Evolutionary conservation across 768 basidiomycete species (phyloP), one percentile per base, ranked within the genome.

Genomic region (Russula vinacea): DNA sequence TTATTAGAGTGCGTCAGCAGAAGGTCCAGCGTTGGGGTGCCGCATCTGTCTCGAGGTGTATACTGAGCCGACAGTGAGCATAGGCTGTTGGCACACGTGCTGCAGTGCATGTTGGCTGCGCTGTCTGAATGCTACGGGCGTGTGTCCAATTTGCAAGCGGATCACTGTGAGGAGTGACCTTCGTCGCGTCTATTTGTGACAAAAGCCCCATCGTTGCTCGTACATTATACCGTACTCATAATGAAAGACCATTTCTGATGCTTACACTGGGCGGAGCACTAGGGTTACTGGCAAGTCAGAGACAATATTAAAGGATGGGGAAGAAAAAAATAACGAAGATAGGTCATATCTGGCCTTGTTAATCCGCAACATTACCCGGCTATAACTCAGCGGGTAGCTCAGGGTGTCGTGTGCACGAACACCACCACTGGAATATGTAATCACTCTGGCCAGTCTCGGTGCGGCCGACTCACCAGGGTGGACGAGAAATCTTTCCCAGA

Each of bases 331-430:
- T 10, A 9, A 49, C 19, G 32, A 24, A 3, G 26, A 10, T 39
- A 29, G 24, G 77, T 92, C 90, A 92, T 87, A 90, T 92, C 90
- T 92, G 90, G 90, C 90, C 90, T 92, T 81, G 82, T 81, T 71
- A 75, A 73, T 91, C 89, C 74, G 78, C 89, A 89, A 68, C 26
- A 76, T 68, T 68, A 74, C 70, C 66, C 69, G 55, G 59, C 70
- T 71, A 79, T 84, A 86, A 87, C 85, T 83, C 76, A 78, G 57
- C 49, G 67, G 68, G 64, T 67, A 63, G 19, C 67, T 66, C 71
- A 60, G 53, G 35, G 62, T 70, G 67, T 69, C 70, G 76, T 82
- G 84, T 80, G 87, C 88, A 44, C 37, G 59, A 8, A 56, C 67
- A 69, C 66, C 68, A 66, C 70, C 61, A 70, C 64, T 7, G 13